Conservation (phyloP, 129 eudicot species). For the Centaurea solstitialis region DNA sequence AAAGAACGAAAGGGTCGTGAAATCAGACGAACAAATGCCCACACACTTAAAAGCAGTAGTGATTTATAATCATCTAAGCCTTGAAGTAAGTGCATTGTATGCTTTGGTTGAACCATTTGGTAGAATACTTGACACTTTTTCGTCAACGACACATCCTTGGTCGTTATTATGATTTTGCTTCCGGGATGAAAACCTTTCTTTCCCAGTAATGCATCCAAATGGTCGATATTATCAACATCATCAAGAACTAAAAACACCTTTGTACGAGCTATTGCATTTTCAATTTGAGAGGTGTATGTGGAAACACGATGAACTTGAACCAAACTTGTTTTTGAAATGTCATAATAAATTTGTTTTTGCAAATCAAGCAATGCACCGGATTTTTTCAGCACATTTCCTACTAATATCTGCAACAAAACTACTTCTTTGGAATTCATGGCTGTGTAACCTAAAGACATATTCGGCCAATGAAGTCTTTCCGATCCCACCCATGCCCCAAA, state of each 20-base stretch:
- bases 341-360: conserved; percentile 30
- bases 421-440: conserved; percentile 14
- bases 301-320: background rate
- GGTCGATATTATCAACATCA: background rate
- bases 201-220: background rate
- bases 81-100: background rate
- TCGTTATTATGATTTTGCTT: conserved; percentile 39
- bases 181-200: conserved; percentile 13
- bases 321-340: conserved; percentile 4
- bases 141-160: conserved; percentile 12
- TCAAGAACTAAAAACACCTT: conserved; percentile 35
- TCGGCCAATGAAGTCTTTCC: conserved; percentile 37
- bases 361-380: conserved; percentile 17
- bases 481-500: conserved; percentile 33
- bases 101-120: background rate
- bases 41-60: conserved; percentile 26
- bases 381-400: background rate
- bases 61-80: conserved; percentile 8
- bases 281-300: conserved; percentile 14
- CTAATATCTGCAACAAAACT: conserved; percentile 22
- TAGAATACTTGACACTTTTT: background rate
- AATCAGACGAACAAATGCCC: too few relatives aligned
- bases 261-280: background rate
- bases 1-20: too few relatives aligned
- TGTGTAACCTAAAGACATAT: background rate